Evolutionary conservation across 2,329 filamentous ascomycete species (phyloP).

Genomic region (Penicillium polonicum): DNA sequence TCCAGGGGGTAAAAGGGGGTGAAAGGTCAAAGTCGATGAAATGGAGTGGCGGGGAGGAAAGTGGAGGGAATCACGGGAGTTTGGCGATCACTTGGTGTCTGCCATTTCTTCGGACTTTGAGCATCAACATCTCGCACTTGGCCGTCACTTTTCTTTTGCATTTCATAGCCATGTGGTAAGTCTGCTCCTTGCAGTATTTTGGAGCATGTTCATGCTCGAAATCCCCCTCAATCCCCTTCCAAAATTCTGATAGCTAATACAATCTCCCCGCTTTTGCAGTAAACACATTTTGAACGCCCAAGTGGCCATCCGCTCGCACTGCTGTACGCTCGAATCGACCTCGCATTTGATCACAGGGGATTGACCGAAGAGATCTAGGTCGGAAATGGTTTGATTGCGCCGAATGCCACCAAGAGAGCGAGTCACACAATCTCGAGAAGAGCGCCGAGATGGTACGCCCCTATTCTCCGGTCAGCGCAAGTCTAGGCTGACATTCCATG

Average conservation of each 20-base stretch:
- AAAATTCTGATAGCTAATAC: constrained; percentile 14
- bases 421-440: constrained; percentile 73
- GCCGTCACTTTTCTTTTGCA: background rate
- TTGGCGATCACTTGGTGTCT: constrained; percentile 25
- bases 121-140: constrained; percentile 2
- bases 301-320: constrained; percentile 91
- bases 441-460: constrained; percentile 70
- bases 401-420: constrained; percentile 83
- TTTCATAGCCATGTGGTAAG: constrained; percentile 31
- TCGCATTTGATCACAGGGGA: background rate
- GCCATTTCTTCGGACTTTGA: constrained; percentile 8
- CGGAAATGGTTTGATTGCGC: constrained; percentile 99
- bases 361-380: constrained; percentile 52
- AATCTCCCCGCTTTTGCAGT: constrained; percentile 50
- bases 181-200: background rate
- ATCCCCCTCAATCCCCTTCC: background rate
- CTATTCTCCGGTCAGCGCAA: background rate
- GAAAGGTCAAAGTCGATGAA: constrained; percentile 14
- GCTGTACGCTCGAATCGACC: constrained; percentile 62
- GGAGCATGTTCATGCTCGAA: background rate
- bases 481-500: constrained; percentile 23
- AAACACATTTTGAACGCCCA: constrained; percentile 99
- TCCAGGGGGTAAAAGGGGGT: constrained; percentile 8
- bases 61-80: constrained; percentile 29
- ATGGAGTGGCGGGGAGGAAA: constrained; percentile 27